Base-by-base conservation (phyloP, 2,329 filamentous ascomycete genomes). In the Fusarium sp. region DNA sequence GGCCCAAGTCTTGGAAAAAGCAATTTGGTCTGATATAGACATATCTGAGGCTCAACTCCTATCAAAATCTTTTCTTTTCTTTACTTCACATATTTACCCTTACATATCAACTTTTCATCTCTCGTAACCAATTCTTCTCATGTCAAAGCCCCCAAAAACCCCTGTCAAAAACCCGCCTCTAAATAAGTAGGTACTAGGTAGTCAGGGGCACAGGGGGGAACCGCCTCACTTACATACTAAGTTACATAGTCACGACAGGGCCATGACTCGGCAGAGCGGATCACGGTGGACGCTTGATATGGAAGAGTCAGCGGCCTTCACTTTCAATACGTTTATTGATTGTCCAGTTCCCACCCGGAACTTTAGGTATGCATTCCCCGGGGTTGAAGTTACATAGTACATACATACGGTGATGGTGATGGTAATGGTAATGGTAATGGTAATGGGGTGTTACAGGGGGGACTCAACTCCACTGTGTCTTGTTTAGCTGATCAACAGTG, bases 141-240 rank as follows among this genome's bases (percentile, higher is more conserved):
- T 30, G 10, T 30, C 27, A 30, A 13, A 30, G 2, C 10, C 27
- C 10, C 10, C 10, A 30, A 30, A 30, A 2, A 3, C 27, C 27
- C 27, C 27, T 30, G 27, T 30, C 27, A 5, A 30, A 30, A 30
- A 11, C 27, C 27, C 27, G 25, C 23, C 23, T 25, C 25, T 25
- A 25, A 10, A 25, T 10, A n/a, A n/a, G n/a, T n/a, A n/a, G n/a
- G n/a, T n/a, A n/a, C n/a, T n/a, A 25, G 25, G 27, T 30, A 14
- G 35, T 30, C 33, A 35, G 23, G 45, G 48, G 37, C 59, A 50
- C 20, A 23, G 25, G 33, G 33, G 27, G 13, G 40, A 60, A 54
- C 65, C 53, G 65, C 65, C 65, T 67, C 65, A 68, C 55, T 56
- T 65, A 46, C 46, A 56, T 53, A 53, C 65, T 67, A 64, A 68